Conservation (phyloP, 208 protist species). For the Leishmania braziliensis region DNA sequence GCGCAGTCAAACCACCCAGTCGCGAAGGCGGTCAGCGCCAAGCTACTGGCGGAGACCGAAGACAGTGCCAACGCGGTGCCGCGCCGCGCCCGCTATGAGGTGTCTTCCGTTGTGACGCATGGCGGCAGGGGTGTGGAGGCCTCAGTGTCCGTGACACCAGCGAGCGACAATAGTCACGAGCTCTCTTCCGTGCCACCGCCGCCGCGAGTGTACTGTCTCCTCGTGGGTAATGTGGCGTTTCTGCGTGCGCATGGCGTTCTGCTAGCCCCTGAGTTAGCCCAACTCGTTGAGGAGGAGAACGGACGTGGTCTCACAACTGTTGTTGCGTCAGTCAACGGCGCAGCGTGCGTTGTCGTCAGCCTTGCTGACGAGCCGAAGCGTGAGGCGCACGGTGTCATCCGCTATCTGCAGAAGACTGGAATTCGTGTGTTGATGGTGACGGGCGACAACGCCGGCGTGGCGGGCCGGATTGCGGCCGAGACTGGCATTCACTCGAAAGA, state of each 20-base stretch:
- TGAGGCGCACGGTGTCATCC: slow-evolving; percentile 81
- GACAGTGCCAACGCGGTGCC: not conserved
- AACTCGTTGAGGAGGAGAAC: slow-evolving; percentile 35
- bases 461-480: slow-evolving; percentile 52
- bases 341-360: slow-evolving; percentile 49
- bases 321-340: slow-evolving; percentile 75
- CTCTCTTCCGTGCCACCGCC: not conserved
- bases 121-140: slow-evolving; percentile 62
- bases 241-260: slow-evolving; percentile 38
- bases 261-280: slow-evolving; percentile 31
- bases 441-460: slow-evolving; percentile 81
- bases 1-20: slow-evolving; percentile 87
- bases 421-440: slow-evolving; percentile 80
- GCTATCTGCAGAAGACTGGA: slow-evolving; percentile 47
- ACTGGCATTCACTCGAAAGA: slow-evolving; percentile 75
- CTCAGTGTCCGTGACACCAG: slow-evolving; percentile 22
- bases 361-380: slow-evolving; percentile 88
- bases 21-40: slow-evolving; percentile 73
- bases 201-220: slow-evolving; percentile 32
- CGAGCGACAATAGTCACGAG: not conserved
- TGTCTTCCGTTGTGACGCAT: slow-evolving; percentile 47
- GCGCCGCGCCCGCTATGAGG: slow-evolving; percentile 22
- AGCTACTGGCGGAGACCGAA: slow-evolving; percentile 17
- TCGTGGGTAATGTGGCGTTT: slow-evolving; percentile 83
- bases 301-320: slow-evolving; percentile 64